Evolutionary conservation across 2,329 filamentous ascomycete species (phyloP), one percentile per base, ranked within the genome.

Genomic region (Metarhizium sp.): DNA sequence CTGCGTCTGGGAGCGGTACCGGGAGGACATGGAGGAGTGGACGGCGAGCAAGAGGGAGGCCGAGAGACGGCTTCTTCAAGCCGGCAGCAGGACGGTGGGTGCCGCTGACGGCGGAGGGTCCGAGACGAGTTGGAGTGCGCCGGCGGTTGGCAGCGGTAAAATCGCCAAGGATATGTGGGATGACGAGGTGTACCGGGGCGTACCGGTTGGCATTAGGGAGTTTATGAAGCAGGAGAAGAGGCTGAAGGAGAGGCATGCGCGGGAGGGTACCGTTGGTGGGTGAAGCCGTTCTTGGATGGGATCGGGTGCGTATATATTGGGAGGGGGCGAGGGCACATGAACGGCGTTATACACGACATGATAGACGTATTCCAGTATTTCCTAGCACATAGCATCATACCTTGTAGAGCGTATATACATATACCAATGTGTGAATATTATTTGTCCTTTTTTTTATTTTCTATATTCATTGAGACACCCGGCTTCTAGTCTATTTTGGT

Each of bases 181-280:
- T 54, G 84, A 84, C 2, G 84, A 89, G 51, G 67, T 95, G 40
- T 95, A 95, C 64, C 81, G 82, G 51, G 83, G 82, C 61, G 85
- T 99, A 53, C 92, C 94, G 0, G 88, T 97, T 10, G 94, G 92
- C 0, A 96, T 99, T 61, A 78, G 90, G 59, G 92, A 96, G 70
- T 99, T 99, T 66, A 97, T 99, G 92, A 90, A 87, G 75, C 91
- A 87, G 58, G 94, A 99, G 75, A 97, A 97, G 79, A 86, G 78
- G 69, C 71, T 99, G 58, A 92, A 90, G 71, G 78, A 88, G 69
- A 87, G 83, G 70, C 88, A 92, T 67, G 70, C 73, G 63, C 72
- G 76, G 52, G 82, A 84, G 55, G 75, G 78, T n/a, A 75, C 73
- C 2, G 52, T 66, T n/a, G 74, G 75, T 1, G 72, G 71, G n/a